Conservation (phyloP, 2,329 filamentous ascomycete genomes). For the Aspergillus aculeatus region DNA sequence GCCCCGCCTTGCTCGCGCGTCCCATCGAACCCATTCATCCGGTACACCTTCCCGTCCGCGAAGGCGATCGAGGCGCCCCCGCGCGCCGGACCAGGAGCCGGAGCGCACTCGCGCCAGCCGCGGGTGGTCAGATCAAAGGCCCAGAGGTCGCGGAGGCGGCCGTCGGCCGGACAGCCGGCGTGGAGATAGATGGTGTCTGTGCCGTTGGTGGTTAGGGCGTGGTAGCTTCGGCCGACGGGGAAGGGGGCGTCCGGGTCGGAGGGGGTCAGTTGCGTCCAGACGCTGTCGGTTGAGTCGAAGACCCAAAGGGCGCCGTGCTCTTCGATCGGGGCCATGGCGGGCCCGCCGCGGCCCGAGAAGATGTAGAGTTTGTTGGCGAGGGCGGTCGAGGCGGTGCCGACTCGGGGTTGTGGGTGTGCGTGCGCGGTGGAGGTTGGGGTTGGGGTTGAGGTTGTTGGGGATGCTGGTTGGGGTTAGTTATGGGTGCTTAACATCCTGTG, state of each 20-base stretch:
- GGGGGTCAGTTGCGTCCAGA: constrained; percentile 67
- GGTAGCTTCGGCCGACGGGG: constrained; percentile 70
- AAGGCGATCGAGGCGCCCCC: constrained; percentile 68
- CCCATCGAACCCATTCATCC: constrained; percentile 80
- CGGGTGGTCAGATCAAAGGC: constrained; percentile 65
- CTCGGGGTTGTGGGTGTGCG: constrained; percentile 58
- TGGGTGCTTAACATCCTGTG: background rate
- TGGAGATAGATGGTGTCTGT: constrained; percentile 72
- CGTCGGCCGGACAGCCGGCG: constrained; percentile 67
- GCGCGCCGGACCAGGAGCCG: constrained; percentile 65
- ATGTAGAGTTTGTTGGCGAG: constrained; percentile 72
- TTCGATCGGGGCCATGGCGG: constrained; percentile 67
- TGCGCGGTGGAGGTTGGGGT: background rate
- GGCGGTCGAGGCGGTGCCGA: constrained; percentile 70
- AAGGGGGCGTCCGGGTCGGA: constrained; percentile 44
- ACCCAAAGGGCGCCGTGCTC: constrained; percentile 75
- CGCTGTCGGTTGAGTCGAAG: constrained; percentile 63
- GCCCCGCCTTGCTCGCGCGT: constrained; percentile 66
- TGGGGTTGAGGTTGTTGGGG: background rate
- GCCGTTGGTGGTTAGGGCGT: constrained; percentile 61
- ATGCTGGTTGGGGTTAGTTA: constrained; percentile 1
- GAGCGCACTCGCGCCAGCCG: constrained; percentile 66
- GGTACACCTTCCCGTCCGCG: constrained; percentile 64
- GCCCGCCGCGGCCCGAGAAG: constrained; percentile 74
- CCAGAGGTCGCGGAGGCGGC: constrained; percentile 71